Evolutionary conservation across 2,329 filamentous ascomycete genomes (phyloP).

Genomic region (Cadophora luteo-olivacea): DNA sequence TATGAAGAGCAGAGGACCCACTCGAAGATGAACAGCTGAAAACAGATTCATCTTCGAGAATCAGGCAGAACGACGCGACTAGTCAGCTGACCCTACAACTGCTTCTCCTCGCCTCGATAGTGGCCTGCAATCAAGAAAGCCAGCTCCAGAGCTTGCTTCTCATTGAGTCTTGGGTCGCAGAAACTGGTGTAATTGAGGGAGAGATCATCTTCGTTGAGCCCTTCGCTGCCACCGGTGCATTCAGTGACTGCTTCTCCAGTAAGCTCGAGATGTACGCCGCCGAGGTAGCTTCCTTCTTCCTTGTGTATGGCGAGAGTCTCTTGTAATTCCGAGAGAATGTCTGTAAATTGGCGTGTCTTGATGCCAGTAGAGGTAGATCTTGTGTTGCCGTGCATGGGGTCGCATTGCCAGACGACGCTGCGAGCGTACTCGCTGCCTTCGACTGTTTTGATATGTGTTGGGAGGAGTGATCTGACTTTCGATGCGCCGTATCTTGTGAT

Average conservation of each 20-base stretch:
- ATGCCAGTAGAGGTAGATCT: slow-evolving; percentile 74
- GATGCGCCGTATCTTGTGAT: slow-evolving; percentile 92
- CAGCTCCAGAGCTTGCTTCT: slow-evolving; percentile 95
- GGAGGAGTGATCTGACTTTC: slow-evolving; percentile 78
- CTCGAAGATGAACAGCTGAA: no score
- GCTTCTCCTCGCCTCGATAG: slow-evolving; percentile 30
- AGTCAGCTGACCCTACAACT: background rate
- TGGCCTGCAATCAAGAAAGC: slow-evolving; percentile 92
- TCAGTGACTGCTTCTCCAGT: slow-evolving; percentile 97
- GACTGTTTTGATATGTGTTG: slow-evolving; percentile 86
- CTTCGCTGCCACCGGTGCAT: slow-evolving; percentile 89
- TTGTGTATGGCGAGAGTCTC: slow-evolving; percentile 86
- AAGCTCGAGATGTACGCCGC: slow-evolving; percentile 92
- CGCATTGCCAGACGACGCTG: slow-evolving; percentile 92
- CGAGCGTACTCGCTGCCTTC: slow-evolving; percentile 73
- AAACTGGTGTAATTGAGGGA: slow-evolving; percentile 93
- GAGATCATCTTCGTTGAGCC: slow-evolving; percentile 85
- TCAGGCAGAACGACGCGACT: slow-evolving; percentile 4
- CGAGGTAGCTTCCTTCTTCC: slow-evolving; percentile 82
- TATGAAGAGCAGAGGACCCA: background rate
- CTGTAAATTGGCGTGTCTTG: slow-evolving; percentile 90
- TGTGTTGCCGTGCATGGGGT: slow-evolving; percentile 95
- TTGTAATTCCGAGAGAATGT: slow-evolving; percentile 87
- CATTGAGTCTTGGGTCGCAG: slow-evolving; percentile 93
- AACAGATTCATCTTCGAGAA: background rate